These are phyloP conservation scores for Parietaria judaica DNA, from an alignment of 306 rosid species.

Conservation along the genomic window DNA sequence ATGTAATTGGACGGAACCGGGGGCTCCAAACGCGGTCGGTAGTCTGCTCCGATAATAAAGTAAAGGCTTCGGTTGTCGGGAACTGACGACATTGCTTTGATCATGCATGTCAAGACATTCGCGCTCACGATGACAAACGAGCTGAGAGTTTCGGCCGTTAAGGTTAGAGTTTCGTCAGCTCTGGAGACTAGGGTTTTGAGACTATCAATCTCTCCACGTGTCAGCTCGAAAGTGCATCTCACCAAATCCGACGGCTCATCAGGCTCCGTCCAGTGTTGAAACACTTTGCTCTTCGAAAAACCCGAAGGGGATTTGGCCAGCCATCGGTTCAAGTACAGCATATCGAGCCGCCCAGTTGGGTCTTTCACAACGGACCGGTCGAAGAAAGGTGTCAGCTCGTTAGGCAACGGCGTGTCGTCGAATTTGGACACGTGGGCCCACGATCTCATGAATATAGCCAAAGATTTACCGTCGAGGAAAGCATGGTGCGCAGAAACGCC, in stretches of 20 bases:
- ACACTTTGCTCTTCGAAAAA: background rate
- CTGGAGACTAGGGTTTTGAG: background rate
- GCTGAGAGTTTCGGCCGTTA: background rate
- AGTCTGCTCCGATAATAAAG: constrained; percentile 10
- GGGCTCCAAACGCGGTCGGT: constrained; percentile 17
- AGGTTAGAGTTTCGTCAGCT: background rate
- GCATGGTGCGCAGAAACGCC: constrained; percentile 41
- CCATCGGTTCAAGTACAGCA: constrained; percentile 7
- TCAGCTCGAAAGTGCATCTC: constrained; percentile 1
- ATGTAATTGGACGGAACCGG: constrained; percentile 11
- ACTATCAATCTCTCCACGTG: background rate
- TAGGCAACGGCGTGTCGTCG: constrained; percentile 1
- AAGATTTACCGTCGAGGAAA: constrained; percentile 36
- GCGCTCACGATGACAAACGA: constrained; percentile 1
- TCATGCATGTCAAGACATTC: background rate
- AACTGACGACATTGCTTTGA: background rate
- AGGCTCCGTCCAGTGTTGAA: background rate
- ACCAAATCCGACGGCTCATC: background rate
- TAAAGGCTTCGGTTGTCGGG: background rate
- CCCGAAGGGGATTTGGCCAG: background rate
- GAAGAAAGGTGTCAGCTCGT: constrained; percentile 24
- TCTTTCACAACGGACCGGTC: constrained; percentile 1
- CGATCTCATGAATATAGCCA: constrained; percentile 40
- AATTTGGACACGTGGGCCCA: constrained; percentile 38
- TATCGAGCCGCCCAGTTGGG: background rate